phyloP scores from a whole-genome alignment of 2,329 filamentous ascomycete species.

The Lecanosticta acicola region DNA sequence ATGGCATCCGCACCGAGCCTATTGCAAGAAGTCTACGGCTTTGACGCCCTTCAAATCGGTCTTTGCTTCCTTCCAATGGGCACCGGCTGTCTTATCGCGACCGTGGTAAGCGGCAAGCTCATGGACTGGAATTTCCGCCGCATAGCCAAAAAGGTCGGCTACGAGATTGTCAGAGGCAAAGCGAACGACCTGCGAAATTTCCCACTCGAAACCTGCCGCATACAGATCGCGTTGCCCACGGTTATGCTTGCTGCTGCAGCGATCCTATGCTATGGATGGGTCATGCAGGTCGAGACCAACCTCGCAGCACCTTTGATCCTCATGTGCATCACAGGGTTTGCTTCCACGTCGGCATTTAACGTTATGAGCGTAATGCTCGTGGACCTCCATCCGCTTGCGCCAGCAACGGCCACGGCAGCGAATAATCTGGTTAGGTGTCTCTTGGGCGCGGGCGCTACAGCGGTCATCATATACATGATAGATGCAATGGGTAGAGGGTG shows the following conservation, averaged over 20 bases:
- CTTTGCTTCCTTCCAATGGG: constrained; percentile 32
- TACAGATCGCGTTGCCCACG: constrained; percentile 37
- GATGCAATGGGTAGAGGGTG: constrained; percentile 39
- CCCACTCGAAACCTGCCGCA: constrained; percentile 43
- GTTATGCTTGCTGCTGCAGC: constrained; percentile 29
- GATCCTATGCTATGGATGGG: constrained; percentile 40
- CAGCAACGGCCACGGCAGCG: constrained; percentile 39
- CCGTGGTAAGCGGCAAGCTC: constrained; percentile 46
- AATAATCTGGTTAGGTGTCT: constrained; percentile 34
- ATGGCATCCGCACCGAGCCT: constrained; percentile 42
- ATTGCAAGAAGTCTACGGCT: constrained; percentile 34
- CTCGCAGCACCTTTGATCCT: constrained; percentile 42
- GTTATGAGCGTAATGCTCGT: constrained; percentile 39
- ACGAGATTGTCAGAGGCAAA: constrained; percentile 56
- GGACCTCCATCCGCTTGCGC: constrained; percentile 37
- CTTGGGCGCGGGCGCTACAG: constrained; percentile 35
- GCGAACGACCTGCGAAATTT: constrained; percentile 47
- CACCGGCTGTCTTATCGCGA: constrained; percentile 33
- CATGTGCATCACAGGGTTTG: constrained; percentile 49
- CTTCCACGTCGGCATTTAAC: constrained; percentile 56
- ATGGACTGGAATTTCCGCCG: constrained; percentile 70
- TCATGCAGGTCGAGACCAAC: constrained; percentile 31
- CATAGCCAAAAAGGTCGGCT: constrained; percentile 55
- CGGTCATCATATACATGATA: constrained; percentile 40
- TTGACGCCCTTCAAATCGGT: constrained; percentile 25